These are phyloP conservation scores for Colletotrichum siamense DNA, from an alignment of 2,329 filamentous ascomycete species.

Conservation along the genomic window DNA sequence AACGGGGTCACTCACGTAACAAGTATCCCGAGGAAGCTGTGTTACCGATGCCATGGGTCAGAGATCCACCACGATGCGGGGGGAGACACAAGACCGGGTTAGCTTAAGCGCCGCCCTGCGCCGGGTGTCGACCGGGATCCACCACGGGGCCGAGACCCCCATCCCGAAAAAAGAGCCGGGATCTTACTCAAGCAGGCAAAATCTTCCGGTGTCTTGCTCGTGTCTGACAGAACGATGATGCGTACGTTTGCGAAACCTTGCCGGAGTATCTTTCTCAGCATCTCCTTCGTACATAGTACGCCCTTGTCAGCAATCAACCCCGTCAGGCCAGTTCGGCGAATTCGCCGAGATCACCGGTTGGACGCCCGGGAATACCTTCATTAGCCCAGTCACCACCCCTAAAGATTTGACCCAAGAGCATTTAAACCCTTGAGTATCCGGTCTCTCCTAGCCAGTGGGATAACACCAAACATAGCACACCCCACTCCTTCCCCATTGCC, in stretches of 20 bases:
- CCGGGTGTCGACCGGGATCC: neutral
- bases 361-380: neutral
- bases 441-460: neutral
- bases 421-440: rapidly evolving
- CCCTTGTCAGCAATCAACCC: neutral
- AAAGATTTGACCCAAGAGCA: neutral
- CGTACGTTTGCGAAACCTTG: neutral
- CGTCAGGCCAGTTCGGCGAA: neutral
- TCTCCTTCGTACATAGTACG: neutral
- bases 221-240: neutral
- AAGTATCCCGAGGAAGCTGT: neutral
- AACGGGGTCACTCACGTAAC: rapidly evolving
- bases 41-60: neutral
- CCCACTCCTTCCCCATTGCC: neutral
- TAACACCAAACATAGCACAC: neutral
- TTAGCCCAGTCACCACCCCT: neutral
- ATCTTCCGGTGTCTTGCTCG: neutral
- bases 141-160: neutral
- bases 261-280: neutral
- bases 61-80: neutral
- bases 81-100: neutral
- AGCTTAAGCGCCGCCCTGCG: neutral
- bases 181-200: neutral
- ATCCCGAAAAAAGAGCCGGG: neutral
- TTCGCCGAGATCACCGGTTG: neutral